Evolutionary conservation across 768 basidiomycete species (phyloP), one percentile per base, ranked within the genome.

Genomic region (Solioccasus polychromus): DNA sequence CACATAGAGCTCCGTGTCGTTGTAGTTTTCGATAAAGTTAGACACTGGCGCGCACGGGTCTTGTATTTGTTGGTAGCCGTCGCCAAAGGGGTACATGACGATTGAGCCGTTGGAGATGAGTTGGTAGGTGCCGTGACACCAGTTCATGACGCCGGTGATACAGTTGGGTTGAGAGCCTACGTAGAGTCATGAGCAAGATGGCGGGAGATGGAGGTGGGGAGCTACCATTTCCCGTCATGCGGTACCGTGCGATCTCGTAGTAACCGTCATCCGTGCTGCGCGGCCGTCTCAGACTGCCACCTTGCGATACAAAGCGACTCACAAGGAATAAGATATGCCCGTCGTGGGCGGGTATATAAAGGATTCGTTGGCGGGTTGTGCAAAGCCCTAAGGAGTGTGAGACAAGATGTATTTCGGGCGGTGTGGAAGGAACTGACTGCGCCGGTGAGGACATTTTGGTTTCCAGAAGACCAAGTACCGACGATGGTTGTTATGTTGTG

Each of bases 21-120:
- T 87, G 77, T 92, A 97, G 36, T 71, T 63, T 58, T 93, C 83
- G 58, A 97, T 80, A 61, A 94, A 85, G 63, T 92, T 91, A 23
- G 93, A 92, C 9, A 78, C 72, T 9, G 92, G 88, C 1, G 86
- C 87, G 60, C 95, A 99, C 0, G 92, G 86, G 54, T 94, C 87
- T 72, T 99, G 92, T 31, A 97, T 77, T 73, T 95, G 94, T 64
- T 96, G 92, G 68, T 81, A 89, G 14, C 95, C 95, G 63, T 99
- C 95, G 15, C 75, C 78, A 51, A 92, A 77, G 2, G 93, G 89
- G 3, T 61, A 68, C 58, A 92, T 69, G 31, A 77, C 63, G 48
- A 98, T 79, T 9, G 92, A 95, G 7, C 92, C 92, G 59, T 97
- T 94, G 42, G 70, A 18, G 48, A 79, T 69, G 35, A 88, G 67